Evolutionary conservation across 1,139 yeast genomes (phyloP).

Genomic region (Pichia inconspicua): DNA sequence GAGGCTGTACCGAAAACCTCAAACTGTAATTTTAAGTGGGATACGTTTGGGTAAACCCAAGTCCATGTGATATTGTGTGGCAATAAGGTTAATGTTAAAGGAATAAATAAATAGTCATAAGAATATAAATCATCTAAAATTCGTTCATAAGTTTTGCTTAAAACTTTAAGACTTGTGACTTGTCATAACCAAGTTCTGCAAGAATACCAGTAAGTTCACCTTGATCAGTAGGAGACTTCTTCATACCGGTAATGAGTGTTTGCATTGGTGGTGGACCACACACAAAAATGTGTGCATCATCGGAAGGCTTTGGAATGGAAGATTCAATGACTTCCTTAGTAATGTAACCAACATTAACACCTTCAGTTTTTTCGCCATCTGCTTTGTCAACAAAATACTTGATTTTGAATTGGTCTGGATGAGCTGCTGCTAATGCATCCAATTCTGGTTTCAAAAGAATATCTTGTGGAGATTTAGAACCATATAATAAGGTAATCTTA

Average conservation of each 20-base stretch:
- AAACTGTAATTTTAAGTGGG: no score
- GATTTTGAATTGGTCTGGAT: conserved; percentile 70
- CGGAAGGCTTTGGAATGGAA: conserved; percentile 50
- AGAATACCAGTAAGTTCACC: conserved; percentile 89
- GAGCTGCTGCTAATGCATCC: conserved; percentile 52
- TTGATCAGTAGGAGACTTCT: conserved; percentile 83
- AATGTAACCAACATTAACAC: conserved; percentile 47
- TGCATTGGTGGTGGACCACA: conserved; percentile 91
- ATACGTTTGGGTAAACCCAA: neutral
- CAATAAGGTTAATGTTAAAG: neutral
- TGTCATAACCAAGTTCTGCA: conserved; percentile 79
- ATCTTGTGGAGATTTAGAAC: conserved; percentile 68
- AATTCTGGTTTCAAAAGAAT: conserved; percentile 71
- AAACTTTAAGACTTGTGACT: conserved; percentile 86
- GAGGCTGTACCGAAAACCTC: no score
- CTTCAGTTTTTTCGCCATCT: conserved; percentile 20
- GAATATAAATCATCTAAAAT: neutral
- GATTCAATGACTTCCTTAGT: conserved; percentile 55
- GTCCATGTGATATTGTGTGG: neutral
- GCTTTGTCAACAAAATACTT: conserved; percentile 75
- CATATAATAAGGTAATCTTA: conserved; percentile 71
- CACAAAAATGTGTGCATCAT: conserved; percentile 58
- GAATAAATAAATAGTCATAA: neutral
- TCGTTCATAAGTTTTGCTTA: conserved; percentile 28
- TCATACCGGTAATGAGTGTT: conserved; percentile 78